Base-by-base conservation (phyloP, 1,139 yeast genomes). In the Nakaseomyces delphensis region DNA sequence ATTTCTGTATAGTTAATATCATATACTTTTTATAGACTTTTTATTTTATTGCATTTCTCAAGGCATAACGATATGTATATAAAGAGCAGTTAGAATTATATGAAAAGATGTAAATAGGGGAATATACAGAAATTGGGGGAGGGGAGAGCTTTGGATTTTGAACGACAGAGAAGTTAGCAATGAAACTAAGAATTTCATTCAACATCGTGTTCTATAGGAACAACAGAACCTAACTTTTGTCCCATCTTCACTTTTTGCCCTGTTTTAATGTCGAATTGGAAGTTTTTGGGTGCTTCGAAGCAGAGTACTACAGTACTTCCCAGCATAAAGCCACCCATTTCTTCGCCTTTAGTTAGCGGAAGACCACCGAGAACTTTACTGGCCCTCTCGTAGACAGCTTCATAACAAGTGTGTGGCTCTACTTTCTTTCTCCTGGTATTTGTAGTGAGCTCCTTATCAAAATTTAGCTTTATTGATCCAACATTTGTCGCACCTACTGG, bases 401-500 rank as follows among this genome's bases (percentile, higher is more conserved):
- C 98, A 60, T 87, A 89, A 50, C 95, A 93, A 1, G 95, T 81
- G 47, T 84, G 79, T 56, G 83, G 83, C 35, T 56, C 66, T 65
- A 24, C 32, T 16, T 46, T 49, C 13, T 50, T 49, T 30, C 56
- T 49, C 33, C 48, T 54, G n/a, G 51, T 54, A 37, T 93, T 93
- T 4, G 98, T 93, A 44, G 81, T 76, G 56, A 93, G 73, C 57
- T 86, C 91, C 64, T 83, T 82, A 65, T 93, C 99, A 57, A 93
- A 93, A 59, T 89, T 86, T 50, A 93, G 76, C 45, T 83, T 79
- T 52, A 93, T 91, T 55, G 95, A 83, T 15, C 99, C 99, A 31
- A 93, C 99, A 63, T 93, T 93, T 5, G 98, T 93, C 23, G 99
- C 99, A 20, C 99, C 99, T 9, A 93, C 98, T 0, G 98, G 97